These are phyloP conservation scores for Panellus pusillus DNA, from an alignment of 768 basidiomycete genomes.

Conservation along the genomic window DNA sequence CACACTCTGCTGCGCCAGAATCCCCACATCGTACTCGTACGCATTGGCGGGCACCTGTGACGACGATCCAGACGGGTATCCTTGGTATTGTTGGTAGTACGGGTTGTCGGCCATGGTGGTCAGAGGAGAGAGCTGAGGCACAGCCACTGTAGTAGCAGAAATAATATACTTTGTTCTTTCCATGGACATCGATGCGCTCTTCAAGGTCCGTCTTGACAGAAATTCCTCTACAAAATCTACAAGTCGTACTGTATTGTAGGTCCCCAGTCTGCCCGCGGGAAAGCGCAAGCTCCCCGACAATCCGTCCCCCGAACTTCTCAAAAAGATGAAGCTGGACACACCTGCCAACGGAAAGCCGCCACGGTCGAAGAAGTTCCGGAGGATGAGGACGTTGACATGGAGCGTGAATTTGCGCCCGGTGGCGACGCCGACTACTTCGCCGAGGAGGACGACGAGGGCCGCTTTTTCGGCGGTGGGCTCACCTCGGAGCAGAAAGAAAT, in stretches of 20 bases:
- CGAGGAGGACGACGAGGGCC: conserved; percentile 90
- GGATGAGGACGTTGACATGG: conserved; percentile 44
- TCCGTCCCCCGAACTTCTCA: conserved; percentile 80
- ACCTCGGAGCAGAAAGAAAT: conserved; percentile 94
- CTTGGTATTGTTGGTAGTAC: conserved; percentile 79
- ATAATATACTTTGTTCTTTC: neutral
- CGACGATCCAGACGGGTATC: conserved; percentile 63
- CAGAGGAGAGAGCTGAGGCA: no score
- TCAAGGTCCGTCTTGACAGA: conserved; percentile 36
- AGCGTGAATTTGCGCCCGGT: conserved; percentile 70
- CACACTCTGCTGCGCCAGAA: conserved; percentile 87
- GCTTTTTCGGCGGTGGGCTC: conserved; percentile 93
- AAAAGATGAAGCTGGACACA: conserved; percentile 66
- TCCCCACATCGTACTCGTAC: conserved; percentile 90
- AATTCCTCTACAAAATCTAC: neutral
- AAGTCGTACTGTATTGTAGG: conserved; percentile 34
- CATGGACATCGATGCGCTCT: conserved; percentile 54
- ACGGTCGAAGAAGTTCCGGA: conserved; percentile 66
- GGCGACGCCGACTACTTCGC: conserved; percentile 87
- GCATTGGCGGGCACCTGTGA: conserved; percentile 87
- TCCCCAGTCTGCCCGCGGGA: conserved; percentile 64
- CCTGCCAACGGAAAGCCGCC: conserved; percentile 31
- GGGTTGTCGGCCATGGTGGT: conserved; percentile 51
- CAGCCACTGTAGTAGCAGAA: neutral
- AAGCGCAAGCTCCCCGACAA: conserved; percentile 78